Base-by-base conservation (phyloP, 305 asterid species). In the Fraxinus sp. region DNA sequence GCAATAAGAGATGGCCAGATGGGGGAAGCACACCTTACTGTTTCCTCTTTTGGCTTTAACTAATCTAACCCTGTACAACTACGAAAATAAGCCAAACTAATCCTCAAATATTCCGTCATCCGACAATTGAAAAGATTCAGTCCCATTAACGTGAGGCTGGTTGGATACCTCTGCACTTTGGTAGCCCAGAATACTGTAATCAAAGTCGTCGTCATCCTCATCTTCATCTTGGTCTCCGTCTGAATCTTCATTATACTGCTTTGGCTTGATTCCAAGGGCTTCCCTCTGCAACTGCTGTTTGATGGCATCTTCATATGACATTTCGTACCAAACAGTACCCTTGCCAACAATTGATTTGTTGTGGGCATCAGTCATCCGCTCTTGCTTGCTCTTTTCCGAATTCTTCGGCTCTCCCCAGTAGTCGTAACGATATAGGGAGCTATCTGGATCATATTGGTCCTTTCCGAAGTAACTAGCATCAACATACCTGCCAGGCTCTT, bases 361-460 rank as follows among this genome's bases (percentile, higher is more conserved):
- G 91, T 95, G 98, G 35, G 94, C 93, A 74, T 95, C 97, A 0
- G 90, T 91, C 88, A 90, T 82, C 55, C 98, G 93, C 20, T 91
- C 97, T 85, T 94, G 97, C 91, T 90, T 93, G 86, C 97, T 95
- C 92, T 91, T 93, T 79, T 95, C 99, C 0, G 99, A 95, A 87
- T 94, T 95, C 93, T 95, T 95, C 36, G 99, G 99, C 81, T 95
- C 99, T 3, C 99, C 99, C 99, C 99, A 95, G 89, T 95, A 95
- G 87, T 95, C 99, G 26, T 92, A 94, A 26, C 97, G 97, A 59
- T 94, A 95, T 78, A 95, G 79, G 7, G 97, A 90, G 77, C 84
- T 94, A 76, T 93, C 95, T 0, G 97, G 95, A 87, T 95, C 97
- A 33, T 94, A 95, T 84, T 90, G 85, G 88, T 92, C 99, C 82